phyloP scores from a whole-genome alignment of 345 rosid genomes.

The Heritiera littoralis region DNA sequence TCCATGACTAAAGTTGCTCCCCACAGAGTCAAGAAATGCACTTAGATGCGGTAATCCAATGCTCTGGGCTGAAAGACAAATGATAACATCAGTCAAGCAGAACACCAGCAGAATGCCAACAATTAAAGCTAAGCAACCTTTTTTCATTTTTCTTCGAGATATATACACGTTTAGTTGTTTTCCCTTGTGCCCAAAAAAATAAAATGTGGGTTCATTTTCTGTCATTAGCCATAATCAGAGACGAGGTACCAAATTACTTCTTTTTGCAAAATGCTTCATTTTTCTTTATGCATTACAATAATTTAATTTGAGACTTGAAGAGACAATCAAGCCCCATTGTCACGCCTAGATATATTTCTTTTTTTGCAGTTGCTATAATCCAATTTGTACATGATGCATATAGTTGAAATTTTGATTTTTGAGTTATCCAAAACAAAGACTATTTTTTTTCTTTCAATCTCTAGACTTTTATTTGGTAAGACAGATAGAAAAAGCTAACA shows the following conservation, averaged over 20 bases:
- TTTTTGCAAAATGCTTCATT: background rate
- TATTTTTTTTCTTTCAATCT: no score
- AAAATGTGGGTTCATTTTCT: no score
- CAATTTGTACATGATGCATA: no score
- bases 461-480: no score
- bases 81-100: constrained; percentile 3
- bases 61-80: constrained; percentile 47
- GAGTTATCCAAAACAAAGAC: no score
- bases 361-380: background rate
- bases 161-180: no score
- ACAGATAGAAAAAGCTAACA: no score
- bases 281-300: background rate
- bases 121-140: background rate
- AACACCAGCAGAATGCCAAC: constrained; percentile 5
- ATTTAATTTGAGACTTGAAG: background rate
- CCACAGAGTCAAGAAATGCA: constrained; percentile 76
- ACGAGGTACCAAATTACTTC: no score
- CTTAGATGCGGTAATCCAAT: constrained; percentile 65
- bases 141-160: background rate
- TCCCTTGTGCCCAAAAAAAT: no score
- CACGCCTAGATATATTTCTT: background rate
- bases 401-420: no score
- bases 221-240: no score
- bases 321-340: background rate
- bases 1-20: constrained; percentile 77